Conservation (phyloP, 2,329 filamentous ascomycete species). For the Cytospora piceicola region DNA sequence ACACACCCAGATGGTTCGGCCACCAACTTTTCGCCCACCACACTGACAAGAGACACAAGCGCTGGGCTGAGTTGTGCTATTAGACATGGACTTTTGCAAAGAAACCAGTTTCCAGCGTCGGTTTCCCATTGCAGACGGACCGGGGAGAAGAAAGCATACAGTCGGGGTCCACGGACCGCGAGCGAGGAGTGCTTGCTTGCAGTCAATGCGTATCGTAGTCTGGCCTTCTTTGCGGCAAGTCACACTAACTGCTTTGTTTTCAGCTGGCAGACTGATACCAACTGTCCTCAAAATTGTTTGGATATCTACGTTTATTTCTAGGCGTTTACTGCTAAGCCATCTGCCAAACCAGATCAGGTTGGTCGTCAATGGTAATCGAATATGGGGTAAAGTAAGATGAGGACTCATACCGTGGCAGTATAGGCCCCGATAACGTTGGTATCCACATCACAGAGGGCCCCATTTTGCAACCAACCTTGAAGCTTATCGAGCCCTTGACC, state of each 20-base stretch:
- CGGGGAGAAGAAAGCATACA: neutral
- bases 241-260: neutral
- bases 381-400: neutral
- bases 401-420: neutral
- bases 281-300: neutral
- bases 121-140: neutral
- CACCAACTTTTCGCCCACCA: neutral
- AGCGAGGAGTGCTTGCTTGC: conserved; percentile 5
- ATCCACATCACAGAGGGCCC: neutral
- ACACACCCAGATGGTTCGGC: neutral
- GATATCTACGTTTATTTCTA: conserved; percentile 4
- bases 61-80: neutral
- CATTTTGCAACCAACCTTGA: neutral
- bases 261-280: neutral
- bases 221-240: neutral
- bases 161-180: neutral
- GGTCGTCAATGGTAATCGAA: too few relatives aligned
- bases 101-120: conserved; percentile 8
- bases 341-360: neutral
- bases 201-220: neutral
- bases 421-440: neutral
- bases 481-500: neutral
- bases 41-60: neutral
- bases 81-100: conserved; percentile 1
- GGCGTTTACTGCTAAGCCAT: conserved; percentile 2